phyloP scores from a whole-genome alignment of 169 alveolate genomes.

The Plasmodium reichenowi region DNA sequence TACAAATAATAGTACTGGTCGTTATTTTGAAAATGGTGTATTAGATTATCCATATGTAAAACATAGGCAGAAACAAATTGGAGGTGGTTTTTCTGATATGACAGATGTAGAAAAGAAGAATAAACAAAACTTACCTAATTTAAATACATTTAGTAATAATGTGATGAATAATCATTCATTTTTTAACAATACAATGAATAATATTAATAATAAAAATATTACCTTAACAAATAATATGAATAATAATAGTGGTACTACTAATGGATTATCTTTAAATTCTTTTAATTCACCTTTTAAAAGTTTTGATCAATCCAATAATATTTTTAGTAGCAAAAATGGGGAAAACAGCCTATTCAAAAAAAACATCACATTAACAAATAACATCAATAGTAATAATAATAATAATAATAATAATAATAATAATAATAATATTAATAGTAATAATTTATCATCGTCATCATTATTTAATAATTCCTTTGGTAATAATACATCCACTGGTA shows the following conservation, averaged over 20 bases:
- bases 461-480: constrained; percentile 15
- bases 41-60: constrained; percentile 49
- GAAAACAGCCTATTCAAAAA: constrained; percentile 35
- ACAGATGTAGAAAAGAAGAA: constrained; percentile 32
- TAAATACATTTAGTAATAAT: constrained; percentile 17
- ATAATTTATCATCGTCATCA: neutral
- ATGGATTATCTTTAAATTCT: constrained; percentile 1
- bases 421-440: no score
- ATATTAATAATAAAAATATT: constrained; percentile 5
- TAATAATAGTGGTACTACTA: neutral
- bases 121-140: constrained; percentile 19
- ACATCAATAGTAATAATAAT: constrained; percentile 4
- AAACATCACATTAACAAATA: constrained; percentile 1
- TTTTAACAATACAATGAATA: constrained; percentile 12
- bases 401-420: neutral
- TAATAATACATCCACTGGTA: constrained; percentile 2
- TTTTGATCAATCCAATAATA: constrained; percentile 47
- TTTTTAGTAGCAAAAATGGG: constrained; percentile 38
- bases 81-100: constrained; percentile 55
- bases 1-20: neutral
- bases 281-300: constrained; percentile 37
- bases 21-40: constrained; percentile 69
- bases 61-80: constrained; percentile 49
- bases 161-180: constrained; percentile 13
- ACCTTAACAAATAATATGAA: neutral